Evolutionary conservation across 2,329 filamentous ascomycete species (phyloP).

Genomic region (Cladophialophora psammophila): DNA sequence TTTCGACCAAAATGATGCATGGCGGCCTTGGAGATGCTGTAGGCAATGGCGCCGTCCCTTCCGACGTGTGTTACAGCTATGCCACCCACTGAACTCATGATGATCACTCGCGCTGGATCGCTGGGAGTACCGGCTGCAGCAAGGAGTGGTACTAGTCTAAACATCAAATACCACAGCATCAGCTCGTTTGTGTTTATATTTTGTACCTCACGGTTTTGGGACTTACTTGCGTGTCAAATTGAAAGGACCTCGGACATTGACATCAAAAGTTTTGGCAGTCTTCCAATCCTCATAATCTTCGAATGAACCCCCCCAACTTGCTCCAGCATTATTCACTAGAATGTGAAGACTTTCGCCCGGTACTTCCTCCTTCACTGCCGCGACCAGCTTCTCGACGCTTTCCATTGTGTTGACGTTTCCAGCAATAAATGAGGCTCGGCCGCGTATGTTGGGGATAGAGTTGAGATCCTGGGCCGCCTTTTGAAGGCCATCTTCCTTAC

Average conservation of each 20-base stretch:
- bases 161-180: too few species aligned
- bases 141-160: constrained; percentile 46
- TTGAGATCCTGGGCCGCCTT: too few species aligned
- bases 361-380: constrained; percentile 37
- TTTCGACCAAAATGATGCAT: constrained; percentile 77
- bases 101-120: constrained; percentile 49
- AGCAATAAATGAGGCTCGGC: too few species aligned
- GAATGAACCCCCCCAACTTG: constrained; percentile 50
- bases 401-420: too few species aligned
- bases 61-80: constrained; percentile 48
- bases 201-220: too few species aligned
- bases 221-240: constrained; percentile 46
- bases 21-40: constrained; percentile 76
- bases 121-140: constrained; percentile 43
- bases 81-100: constrained; percentile 48
- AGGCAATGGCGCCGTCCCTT: constrained; percentile 55
- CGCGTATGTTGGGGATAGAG: too few species aligned
- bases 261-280: constrained; percentile 48
- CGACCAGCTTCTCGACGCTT: constrained; percentile 43
- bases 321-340: constrained; percentile 50
- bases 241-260: constrained; percentile 52
- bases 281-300: constrained; percentile 48
- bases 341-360: constrained; percentile 47
- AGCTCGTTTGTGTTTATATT: too few species aligned
- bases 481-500: constrained; percentile 48